Base-by-base conservation (phyloP, 306 rosid species). In the Gynostemma pentaphyllum region DNA sequence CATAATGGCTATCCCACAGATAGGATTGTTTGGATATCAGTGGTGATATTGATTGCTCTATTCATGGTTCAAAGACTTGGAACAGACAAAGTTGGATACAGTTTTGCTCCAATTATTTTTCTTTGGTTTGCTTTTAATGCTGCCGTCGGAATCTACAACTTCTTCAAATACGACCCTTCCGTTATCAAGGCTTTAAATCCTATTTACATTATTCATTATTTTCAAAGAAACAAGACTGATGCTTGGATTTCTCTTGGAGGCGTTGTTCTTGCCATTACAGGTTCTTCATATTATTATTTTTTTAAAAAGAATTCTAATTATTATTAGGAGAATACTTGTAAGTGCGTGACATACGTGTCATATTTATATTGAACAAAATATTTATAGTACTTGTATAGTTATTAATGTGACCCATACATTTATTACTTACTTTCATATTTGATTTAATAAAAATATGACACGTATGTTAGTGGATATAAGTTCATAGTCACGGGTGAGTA, bases 171-270 rank as follows among this genome's bases (percentile, higher is more conserved):
- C 41, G 97, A 90, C 59, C 66, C 90, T 8, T 5, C 78, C 0
- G 90, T 90, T 2, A 5, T 81, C 42, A 90, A 82, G 64, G 97
- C 94, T 16, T 12, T 87, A 21, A 84, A 87, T 64, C 97, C 95
- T 22, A 62, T 32, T 7, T 82, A 84, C 77, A 82, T 90, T 1
- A 30, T 85, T 1, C 63, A 79, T 24, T 90, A 87, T 44, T 84
- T 90, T 44, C 34, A 7, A 5, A 87, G 90, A 74, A 90, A 90
- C 74, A 76, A 76, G 32, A 76, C 72, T 55, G 74, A 85, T 14
- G 95, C 88, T 69, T 90, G 95, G 97, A 76, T 90, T 59, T 90
- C 97, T 12, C 97, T 90, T 30, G 95, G 97, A 29, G 97, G 97
- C 4, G 49, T 75, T 52, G 94, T 85, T 4, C 72, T 90, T 7